These are phyloP conservation scores for Chenopodium berlandieri DNA, from an alignment of 148 eudicot genomes.

Conservation along the genomic window DNA sequence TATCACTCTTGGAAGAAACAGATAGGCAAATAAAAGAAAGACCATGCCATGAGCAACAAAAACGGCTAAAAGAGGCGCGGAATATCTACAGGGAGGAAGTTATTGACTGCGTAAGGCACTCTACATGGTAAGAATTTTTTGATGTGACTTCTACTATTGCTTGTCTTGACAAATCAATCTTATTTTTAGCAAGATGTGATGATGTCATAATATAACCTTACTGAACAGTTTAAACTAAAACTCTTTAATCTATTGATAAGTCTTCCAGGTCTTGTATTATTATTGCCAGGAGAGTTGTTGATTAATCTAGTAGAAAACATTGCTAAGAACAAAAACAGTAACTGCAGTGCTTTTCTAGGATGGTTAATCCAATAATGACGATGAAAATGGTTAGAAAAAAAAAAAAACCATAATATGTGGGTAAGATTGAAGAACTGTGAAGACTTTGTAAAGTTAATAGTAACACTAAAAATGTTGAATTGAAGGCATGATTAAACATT, in stretches of 20 bases:
- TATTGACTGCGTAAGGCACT: slow-evolving; percentile 73
- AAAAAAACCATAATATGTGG: not conserved
- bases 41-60: slow-evolving; percentile 64
- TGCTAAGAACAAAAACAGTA: not conserved
- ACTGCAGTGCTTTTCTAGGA: not conserved
- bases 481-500: not conserved
- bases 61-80: slow-evolving; percentile 88
- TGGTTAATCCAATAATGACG: not conserved
- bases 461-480: not conserved
- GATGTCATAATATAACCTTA: not conserved
- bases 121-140: slow-evolving; percentile 67
- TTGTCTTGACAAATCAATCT: not conserved
- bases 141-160: not conserved
- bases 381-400: not conserved
- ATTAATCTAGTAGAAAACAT: not conserved
- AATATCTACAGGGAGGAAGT: slow-evolving; percentile 81
- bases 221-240: not conserved
- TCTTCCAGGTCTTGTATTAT: not conserved
- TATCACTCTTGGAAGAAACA: slow-evolving; percentile 79
- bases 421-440: not conserved
- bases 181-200: not conserved
- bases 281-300: not conserved
- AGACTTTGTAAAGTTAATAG: not conserved
- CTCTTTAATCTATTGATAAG: not conserved
- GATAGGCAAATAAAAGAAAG: slow-evolving; percentile 84